Percentiles rank a stretch among this genome's conserved stretches.
Conservation (phyloP, 371 early-diverging fungal species). For the Entomophthora muscae region DNA sequence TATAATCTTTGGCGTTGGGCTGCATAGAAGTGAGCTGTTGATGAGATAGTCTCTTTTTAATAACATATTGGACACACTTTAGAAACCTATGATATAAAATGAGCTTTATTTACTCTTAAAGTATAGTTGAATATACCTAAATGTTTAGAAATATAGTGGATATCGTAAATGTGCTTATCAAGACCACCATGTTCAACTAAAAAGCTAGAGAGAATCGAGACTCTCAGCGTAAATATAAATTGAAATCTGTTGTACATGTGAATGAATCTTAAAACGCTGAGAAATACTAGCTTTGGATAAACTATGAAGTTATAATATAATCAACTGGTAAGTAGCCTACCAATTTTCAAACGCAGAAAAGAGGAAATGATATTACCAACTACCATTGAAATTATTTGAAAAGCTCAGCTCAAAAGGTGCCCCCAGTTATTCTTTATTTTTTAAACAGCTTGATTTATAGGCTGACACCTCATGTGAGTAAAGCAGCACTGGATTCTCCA, state of each 20-base stretch:
- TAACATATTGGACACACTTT: neutral
- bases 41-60: no score
- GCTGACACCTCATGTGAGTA: neutral
- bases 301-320: neutral
- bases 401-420: no score
- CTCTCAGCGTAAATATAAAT: neutral
- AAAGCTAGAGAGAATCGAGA: neutral
- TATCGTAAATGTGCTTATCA: neutral
- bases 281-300: neutral
- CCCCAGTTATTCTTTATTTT: no score
- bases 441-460: neutral
- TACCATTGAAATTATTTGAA: no score
- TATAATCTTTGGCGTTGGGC: no score
- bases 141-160: no score
- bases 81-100: neutral
- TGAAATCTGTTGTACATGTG: neutral
- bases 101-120: neutral
- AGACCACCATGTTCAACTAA: neutral
- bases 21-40: no score
- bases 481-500: neutral
- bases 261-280: neutral
- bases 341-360: no score
- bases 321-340: no score
- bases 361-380: neutral
- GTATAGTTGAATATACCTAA: no score